phyloP scores from a whole-genome alignment of 768 basidiomycete species.

The Pulveroboletus ravenelii region DNA sequence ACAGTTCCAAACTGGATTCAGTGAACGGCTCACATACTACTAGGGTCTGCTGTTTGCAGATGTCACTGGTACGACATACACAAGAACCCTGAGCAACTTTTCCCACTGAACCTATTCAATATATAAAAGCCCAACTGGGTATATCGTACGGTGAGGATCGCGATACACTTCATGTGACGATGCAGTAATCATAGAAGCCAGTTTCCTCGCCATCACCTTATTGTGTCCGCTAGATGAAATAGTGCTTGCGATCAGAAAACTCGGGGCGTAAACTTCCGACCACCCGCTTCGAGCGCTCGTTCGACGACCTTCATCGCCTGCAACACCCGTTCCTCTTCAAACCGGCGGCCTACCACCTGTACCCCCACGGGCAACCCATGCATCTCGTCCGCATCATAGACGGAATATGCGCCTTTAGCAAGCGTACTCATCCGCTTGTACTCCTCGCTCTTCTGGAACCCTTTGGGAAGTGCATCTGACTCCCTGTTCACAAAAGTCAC shows the following conservation, averaged over 20 bases:
- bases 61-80: too few relatives aligned
- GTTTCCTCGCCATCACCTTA: too few relatives aligned
- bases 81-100: too few relatives aligned
- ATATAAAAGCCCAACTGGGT: too few relatives aligned
- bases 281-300: slow-evolving; percentile 21
- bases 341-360: slow-evolving; percentile 55
- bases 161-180: too few relatives aligned
- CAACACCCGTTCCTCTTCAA: slow-evolving; percentile 72
- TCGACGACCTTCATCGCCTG: slow-evolving; percentile 64
- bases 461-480: slow-evolving; percentile 35
- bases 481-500: slow-evolving; percentile 47
- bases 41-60: too few relatives aligned
- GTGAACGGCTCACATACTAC: too few relatives aligned
- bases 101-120: too few relatives aligned
- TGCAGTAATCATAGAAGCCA: too few relatives aligned
- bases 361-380: slow-evolving; percentile 65
- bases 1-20: too few relatives aligned
- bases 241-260: slow-evolving; percentile 13
- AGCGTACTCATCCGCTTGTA: slow-evolving; percentile 37
- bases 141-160: too few relatives aligned
- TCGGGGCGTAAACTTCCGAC: slow-evolving; percentile 19
- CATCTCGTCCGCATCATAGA: slow-evolving; percentile 60
- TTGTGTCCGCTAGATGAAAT: too few relatives aligned
- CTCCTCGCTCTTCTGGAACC: slow-evolving; percentile 24
- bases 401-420: slow-evolving; percentile 43